A percentile compares a stretch with the other conserved stretches of the same genome.
phyloP scores from a whole-genome alignment of 805 yeast genomes.

The Helenozyma rhizophorensis region DNA sequence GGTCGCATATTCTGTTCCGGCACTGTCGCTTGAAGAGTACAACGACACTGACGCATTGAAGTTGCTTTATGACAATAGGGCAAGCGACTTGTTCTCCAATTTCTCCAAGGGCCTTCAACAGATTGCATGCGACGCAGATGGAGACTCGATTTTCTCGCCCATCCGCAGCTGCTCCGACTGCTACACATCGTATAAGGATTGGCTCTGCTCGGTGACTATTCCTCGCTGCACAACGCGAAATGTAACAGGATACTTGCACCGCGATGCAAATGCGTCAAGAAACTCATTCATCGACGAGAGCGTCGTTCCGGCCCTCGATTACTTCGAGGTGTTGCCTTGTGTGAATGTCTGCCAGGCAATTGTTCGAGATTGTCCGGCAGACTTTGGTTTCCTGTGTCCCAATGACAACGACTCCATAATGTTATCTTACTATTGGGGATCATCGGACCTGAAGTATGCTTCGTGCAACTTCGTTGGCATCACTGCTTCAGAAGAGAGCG shows the following conservation, averaged over 20 bases:
- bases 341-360: conserved; percentile 72
- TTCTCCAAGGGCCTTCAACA: conserved; percentile 75
- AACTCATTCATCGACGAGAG: conserved; percentile 50
- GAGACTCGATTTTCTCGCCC: conserved; percentile 69
- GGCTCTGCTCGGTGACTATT: conserved; percentile 87
- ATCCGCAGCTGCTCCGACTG: conserved; percentile 72
- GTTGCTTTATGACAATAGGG: conserved; percentile 58
- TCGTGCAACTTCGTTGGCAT: conserved; percentile 37
- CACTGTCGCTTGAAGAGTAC: conserved; percentile 15
- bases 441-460: conserved; percentile 19
- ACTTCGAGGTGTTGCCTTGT: conserved; percentile 86
- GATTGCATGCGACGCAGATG: conserved; percentile 66
- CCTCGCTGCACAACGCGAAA: conserved; percentile 73
- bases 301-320: conserved; percentile 51
- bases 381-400: conserved; percentile 76
- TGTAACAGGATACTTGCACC: conserved; percentile 38
- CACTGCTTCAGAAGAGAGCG: neutral
- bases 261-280: conserved; percentile 53
- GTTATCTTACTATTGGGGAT: conserved; percentile 43
- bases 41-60: conserved; percentile 14
- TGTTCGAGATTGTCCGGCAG: conserved; percentile 79
- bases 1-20: conserved; percentile 88
- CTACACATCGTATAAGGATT: conserved; percentile 61
- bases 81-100: conserved; percentile 51
- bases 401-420: conserved; percentile 25